Evolutionary conservation across 164 flowering plant species (phyloP), one percentile per base, ranked within the genome.

Genomic region (Warburgia ugandensis): DNA sequence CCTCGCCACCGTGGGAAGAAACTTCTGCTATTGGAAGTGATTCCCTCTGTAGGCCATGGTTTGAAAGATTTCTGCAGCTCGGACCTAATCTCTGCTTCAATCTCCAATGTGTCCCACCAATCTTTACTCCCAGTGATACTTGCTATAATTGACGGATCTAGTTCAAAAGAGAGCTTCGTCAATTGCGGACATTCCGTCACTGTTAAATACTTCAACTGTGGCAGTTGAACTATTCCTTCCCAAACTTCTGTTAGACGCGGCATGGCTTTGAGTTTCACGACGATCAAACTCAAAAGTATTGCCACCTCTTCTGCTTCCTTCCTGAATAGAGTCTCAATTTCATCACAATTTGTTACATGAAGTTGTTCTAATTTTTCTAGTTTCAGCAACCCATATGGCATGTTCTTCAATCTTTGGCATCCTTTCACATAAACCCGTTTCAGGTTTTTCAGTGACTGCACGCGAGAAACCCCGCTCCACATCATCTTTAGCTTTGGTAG

Each of bases 351-450:
- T 22, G 23, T 45, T 45, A 26, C 10, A 27, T 25, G 49, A 13
- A 45, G 49, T 13, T 25, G 16, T 45, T 45, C 49, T 28, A 45
- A 22, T 19, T 28, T 45, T n/a, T 45, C 49, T 9, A 45, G 49
- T 4, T 45, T 45, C 49, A 45, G 3, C n/a, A 45, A 30, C 19
- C 49, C 49, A 25, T 25, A 28, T 13, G 49, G 49, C 6, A 45
- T 29, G 26, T 29, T 28, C 28, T 45, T 17, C 32, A 45, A 25
- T 30, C 14, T 25, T 2, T 6, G 0, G 32, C 49, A 45, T 25
- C 32, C 20, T 45, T 14, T 26, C 17, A 45, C 20, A 45, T 26
- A 26, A 13, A 45, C 8, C 17, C 49, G 0, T 27, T 26, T 26
- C 14, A 45, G 19, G 14, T 6, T 45, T 45, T 28, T 45, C 31